A percentile compares a stretch with the other conserved stretches of the same genome.
Evolutionary conservation across 2,329 filamentous ascomycete genomes (phyloP).

Genomic region (Karstenula rhodostoma): DNA sequence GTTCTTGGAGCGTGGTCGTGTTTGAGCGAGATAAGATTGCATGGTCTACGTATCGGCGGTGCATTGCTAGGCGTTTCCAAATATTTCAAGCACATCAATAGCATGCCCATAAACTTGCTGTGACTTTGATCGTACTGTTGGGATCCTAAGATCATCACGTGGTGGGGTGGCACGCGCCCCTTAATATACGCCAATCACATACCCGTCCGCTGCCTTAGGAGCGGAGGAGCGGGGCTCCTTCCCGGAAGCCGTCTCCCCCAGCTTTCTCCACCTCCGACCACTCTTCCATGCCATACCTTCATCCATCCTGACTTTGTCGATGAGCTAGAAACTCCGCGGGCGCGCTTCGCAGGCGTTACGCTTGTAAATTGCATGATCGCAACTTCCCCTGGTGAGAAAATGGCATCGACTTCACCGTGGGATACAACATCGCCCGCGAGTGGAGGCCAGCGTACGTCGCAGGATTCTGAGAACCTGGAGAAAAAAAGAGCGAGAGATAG

Average conservation of each 20-base stretch:
- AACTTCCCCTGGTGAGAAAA: neutral
- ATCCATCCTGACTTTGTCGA: neutral
- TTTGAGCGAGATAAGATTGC: constrained; percentile 14
- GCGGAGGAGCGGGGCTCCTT: constrained; percentile 2
- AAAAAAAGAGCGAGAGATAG: constrained; percentile 33
- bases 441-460: constrained; percentile 3
- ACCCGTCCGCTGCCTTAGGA: neutral
- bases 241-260: constrained; percentile 12
- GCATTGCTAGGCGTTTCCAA: constrained; percentile 12
- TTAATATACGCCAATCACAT: neutral
- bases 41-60: neutral
- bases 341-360: neutral
- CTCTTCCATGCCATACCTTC: neutral
- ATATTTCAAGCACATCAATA: neutral
- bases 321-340: constrained; percentile 3
- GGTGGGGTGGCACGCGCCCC: constrained; percentile 4
- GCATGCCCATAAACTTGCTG: neutral
- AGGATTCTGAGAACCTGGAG: constrained; percentile 24
- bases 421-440: constrained; percentile 16
- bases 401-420: constrained; percentile 16
- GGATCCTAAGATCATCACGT: neutral
- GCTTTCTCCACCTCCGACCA: constrained; percentile 9
- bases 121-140: neutral
- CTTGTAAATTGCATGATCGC: neutral
- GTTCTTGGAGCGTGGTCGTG: constrained; percentile 29